Evolutionary conservation across 225 moss, liverwort and hornwort genomes (phyloP).

Genomic region (Pleurozium schreberi): DNA sequence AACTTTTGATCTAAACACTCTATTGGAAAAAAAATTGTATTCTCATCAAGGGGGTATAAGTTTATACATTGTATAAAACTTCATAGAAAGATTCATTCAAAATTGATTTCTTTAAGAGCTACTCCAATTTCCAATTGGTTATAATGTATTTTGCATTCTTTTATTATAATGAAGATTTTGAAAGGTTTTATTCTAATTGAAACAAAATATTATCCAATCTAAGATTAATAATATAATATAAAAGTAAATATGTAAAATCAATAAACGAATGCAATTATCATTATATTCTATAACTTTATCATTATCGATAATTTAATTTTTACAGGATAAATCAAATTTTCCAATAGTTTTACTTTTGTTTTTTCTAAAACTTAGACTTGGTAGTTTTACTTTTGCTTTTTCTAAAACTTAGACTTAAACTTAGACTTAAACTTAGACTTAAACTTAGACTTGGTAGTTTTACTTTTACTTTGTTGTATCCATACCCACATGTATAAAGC

Average conservation of each 20-base stretch:
- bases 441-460: too few species aligned
- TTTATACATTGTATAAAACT: neutral
- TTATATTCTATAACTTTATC: neutral
- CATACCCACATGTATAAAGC: neutral
- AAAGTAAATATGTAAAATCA: neutral
- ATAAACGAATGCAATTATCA: neutral
- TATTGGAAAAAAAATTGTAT: accelerated
- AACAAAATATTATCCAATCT: neutral
- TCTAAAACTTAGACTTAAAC: too few species aligned
- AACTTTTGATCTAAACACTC: neutral
- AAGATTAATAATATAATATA: neutral
- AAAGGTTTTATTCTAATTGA: too few species aligned
- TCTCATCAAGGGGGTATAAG: accelerated
- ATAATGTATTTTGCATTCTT: too few species aligned
- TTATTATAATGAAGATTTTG: neutral
- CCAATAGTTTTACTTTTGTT: too few species aligned
- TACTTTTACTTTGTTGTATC: neutral
- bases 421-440: too few species aligned
- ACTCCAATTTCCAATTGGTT: neutral
- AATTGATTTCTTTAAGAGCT: neutral
- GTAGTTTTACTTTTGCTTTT: too few species aligned
- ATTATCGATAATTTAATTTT: neutral
- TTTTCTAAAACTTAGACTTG: too few species aligned
- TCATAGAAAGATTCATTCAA: neutral
- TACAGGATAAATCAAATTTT: too few species aligned